Base-by-base conservation (phyloP, 306 rosid genomes). In the Casuarina cunninghamiana region DNA sequence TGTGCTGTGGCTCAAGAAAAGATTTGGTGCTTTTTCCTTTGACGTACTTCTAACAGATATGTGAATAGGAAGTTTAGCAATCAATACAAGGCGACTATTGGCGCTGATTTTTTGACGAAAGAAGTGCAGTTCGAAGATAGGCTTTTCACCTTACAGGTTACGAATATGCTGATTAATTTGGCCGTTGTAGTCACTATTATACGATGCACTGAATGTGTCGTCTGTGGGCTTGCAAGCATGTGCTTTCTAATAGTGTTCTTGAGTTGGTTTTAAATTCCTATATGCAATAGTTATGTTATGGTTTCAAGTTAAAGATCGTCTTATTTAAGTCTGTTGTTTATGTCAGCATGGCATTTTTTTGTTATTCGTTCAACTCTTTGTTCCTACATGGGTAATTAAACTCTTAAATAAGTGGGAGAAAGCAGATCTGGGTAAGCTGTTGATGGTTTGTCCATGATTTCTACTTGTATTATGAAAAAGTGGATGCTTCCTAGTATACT, bases 51-150 rank as follows among this genome's bases (percentile, higher is more conserved):
- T 61, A 79, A 80, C 72, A 95, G 99, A 83, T 95, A 96, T 83
- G 99, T 96, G 80, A 96, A 93, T 84, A 90, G 89, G 90, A 96
- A 93, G 91, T 96, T 96, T 78, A 96, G 99, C 82, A 95, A 95
- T 84, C 99, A 95, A 79, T 95, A 93, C 87, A 95, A 95, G 86
- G 97, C 99, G 38, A 95, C 99, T 42, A 95, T 95, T 71, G 99
- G 99, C 85, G 99, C 99, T 2, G 99, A 93, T 67, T 95, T 95
- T 74, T 83, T 95, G 84, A 95, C 99, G 17, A 95, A 95, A 67
- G 99, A 95, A 83, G 98, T 95, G 89, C 99, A 95, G 69, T 93
- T 93, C 9, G 99, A 95, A 84, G 99, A 95, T 83, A 95, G 99
- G 86, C 97, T 95, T 75, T 95, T 95, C 91, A 95, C 99, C 76